phyloP scores from a whole-genome alignment of 2,329 filamentous ascomycete species.

The Fusarium pininemorale region DNA sequence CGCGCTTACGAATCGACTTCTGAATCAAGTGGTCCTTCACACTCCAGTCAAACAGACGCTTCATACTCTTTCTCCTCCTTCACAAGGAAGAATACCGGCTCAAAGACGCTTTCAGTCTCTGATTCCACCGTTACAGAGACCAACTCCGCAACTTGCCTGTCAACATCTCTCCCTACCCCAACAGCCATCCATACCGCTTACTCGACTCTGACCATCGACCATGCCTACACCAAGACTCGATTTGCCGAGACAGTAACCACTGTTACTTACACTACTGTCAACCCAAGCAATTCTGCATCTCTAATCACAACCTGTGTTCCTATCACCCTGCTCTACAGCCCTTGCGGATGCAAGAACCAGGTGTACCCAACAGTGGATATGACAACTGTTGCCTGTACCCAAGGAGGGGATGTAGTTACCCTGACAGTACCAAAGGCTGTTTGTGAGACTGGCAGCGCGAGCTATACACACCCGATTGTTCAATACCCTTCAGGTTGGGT shows the following conservation, averaged over 20 bases:
- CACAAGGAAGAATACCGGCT: not conserved
- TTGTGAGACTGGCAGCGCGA: not conserved
- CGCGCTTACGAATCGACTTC: not conserved
- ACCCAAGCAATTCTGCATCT: not conserved
- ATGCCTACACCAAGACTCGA: not conserved
- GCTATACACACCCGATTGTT: not conserved
- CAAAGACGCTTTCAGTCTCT: not conserved
- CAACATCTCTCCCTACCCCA: not conserved
- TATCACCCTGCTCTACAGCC: not conserved
- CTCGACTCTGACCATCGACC: not conserved
- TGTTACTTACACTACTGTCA: not conserved
- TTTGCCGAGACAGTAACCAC: not conserved
- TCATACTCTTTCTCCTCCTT: not conserved
- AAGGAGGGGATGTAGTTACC: not conserved
- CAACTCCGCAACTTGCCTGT: not conserved
- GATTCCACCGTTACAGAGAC: not conserved
- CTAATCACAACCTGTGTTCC: not conserved
- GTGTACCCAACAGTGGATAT: not conserved
- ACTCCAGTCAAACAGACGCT: not conserved
- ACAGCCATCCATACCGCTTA: not conserved
- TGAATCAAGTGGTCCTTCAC: not conserved
- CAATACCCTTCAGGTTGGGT: not conserved
- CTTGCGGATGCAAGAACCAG: not conserved
- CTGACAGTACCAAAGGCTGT: not conserved
- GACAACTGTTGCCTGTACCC: not conserved